Base-by-base conservation (phyloP, 768 basidiomycete genomes). In the Lactifluus volemus region DNA sequence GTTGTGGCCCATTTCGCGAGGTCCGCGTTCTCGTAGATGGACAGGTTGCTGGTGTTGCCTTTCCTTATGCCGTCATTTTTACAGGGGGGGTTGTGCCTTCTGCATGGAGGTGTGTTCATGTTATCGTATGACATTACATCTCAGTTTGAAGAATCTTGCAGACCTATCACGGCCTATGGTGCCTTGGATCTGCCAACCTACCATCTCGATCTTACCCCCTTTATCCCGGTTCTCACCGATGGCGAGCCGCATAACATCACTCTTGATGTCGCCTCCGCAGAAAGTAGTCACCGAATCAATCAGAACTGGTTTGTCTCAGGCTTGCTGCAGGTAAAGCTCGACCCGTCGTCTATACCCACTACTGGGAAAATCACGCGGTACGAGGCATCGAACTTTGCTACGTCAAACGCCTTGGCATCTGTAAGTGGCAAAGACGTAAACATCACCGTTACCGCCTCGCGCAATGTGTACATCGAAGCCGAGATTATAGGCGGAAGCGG, bases 221-320 rank as follows among this genome's bases (percentile, higher is more conserved):
- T 41, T 17, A 42, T 42, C 41, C 41, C 41, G 5, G 67, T 84
- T 19, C 77, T 92, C 39, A 78, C 83, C 0, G 87, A 88, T 59
- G 84, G 84, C 3, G 70, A 79, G 41, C 41, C 83, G 21, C 91
- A 91, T 70, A 84, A 76, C 49, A 79, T 92, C 68, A 80, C 84
- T 55, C 76, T 93, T 47, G 84, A 92, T 67, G 84, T 92, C 47
- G 80, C 77, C 21, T 89, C 89, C 5, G 83, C 84, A 17, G 85
- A 92, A 70, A 66, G 70, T 7, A 77, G 85, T 66, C 86, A 85
- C 60, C 72, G 76, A n/a, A 82, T 86, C 67, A 79, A 85, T 53
- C 77, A 81, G 63, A 90, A 89, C 68, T 92, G 89, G 90, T 88
- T 81, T 68, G 81, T 90, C 30, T 88, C 87, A 4, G 89, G 79